These are phyloP conservation scores for Amanita jacksonii DNA, from an alignment of 768 basidiomycete species.

Conservation along the genomic window DNA sequence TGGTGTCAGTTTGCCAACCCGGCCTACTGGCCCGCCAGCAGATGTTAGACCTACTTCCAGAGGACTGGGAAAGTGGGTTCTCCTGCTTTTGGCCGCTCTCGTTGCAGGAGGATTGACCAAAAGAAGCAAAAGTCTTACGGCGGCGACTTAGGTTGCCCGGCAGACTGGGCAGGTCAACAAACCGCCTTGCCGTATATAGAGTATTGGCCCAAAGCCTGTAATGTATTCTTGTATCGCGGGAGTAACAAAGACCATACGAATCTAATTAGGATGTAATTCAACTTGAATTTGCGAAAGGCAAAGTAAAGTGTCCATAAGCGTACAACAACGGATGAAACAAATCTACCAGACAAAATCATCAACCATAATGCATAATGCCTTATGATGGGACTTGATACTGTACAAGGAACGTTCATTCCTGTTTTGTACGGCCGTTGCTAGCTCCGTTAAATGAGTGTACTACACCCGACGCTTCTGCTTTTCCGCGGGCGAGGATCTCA, in stretches of 20 bases:
- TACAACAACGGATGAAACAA: neutral
- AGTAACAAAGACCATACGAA: too few species aligned
- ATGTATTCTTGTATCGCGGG: too few species aligned
- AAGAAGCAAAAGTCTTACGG: constrained; percentile 20
- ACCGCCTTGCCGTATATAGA: too few species aligned
- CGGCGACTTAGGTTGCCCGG: too few species aligned
- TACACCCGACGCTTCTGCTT: constrained; percentile 7
- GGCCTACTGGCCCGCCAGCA: constrained; percentile 24
- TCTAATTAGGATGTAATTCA: too few species aligned
- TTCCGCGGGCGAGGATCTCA: constrained; percentile 25
- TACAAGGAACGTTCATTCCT: neutral
- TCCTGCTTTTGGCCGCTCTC: constrained; percentile 35
- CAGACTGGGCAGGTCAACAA: too few species aligned
- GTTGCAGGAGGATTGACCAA: constrained; percentile 35
- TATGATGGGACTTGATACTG: too few species aligned
- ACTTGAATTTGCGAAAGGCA: too few species aligned
- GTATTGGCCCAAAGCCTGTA: too few species aligned
- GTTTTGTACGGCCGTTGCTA: neutral
- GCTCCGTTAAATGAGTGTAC: constrained; percentile 13
- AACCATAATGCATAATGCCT: too few species aligned
- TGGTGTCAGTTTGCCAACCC: constrained; percentile 29
- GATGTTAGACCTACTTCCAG: constrained; percentile 13
- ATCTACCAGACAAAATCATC: constrained; percentile 4
- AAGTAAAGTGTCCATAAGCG: neutral
- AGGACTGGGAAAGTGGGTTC: constrained; percentile 39